Evolutionary conservation across 805 yeast species (phyloP), one percentile per base, ranked within the genome.

Genomic region (Metschnikowia gelsemii): DNA sequence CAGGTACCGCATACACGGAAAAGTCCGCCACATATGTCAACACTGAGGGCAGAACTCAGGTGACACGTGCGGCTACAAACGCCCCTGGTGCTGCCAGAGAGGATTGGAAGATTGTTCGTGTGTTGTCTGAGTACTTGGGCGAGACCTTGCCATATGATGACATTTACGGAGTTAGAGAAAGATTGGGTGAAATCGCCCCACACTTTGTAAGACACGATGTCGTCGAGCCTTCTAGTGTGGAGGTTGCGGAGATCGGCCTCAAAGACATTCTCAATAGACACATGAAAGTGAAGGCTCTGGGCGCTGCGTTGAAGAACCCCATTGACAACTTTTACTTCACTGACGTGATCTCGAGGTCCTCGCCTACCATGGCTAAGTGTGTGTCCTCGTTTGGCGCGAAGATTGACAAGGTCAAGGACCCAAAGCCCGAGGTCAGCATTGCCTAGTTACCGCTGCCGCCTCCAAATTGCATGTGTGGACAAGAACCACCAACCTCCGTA

Each of bases 21-120:
- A 87, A 87, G 66, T 70, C 80, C 20, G 89, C 86, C 43, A 87
- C 93, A 4, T 87, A 78, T 63, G 90, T 87, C 50, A 87, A 87
- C 69, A 87, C 95, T 27, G 96, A 87, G 69, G 96, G 96, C 55
- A 80, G 96, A 62, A 80, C 87, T 9, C 96, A 87, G 71, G 64
- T 74, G 43, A 84, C 95, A 2, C 77, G 91, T 50, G 96, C 96
- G 32, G 93, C 96, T 30, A 81, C 87, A 21, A 85, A 82, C 48
- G 83, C 93, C 6, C 95, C 95, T 34, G 95, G 93, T 21, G 84
- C 77, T 35, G 93, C 96, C 32, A 82, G 96, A 63, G 95, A 87
- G 65, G 96, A 87, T 67, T 87, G 96, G 96, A 82, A 82, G 69
- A 84, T 87, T 49, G 63, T 87, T 54, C 79, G 90, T 66, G 96